Base-by-base conservation (phyloP, 2,329 filamentous ascomycete genomes). In the Paraphoma chrysanthemicola region DNA sequence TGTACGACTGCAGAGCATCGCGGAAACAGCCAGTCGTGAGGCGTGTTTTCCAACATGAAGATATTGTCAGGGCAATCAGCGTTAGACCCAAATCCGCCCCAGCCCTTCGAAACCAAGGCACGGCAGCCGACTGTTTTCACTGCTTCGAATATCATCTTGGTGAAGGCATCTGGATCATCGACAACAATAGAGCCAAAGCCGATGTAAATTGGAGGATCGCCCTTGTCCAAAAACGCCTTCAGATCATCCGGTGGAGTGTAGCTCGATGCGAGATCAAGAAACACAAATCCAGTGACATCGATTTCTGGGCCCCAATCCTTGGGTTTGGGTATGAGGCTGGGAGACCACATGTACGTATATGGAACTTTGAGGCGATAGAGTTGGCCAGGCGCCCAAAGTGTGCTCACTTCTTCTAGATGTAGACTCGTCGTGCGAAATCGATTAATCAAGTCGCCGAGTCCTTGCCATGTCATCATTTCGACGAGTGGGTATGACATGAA, bases 401-500 rank as follows among this genome's bases (percentile, higher is more conserved):
- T 91, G 36, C 88, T 90, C 1, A 94, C 86, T 0, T 90, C 88
- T 61, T 93, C 90, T 0, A 94, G 78, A 1, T 84, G 85, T 1
- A 94, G 79, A 0, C 87, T 91, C 52, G 88, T 86, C 5, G 86
- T 82, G 45, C 91, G 83, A 64, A 93, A 92, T 29, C 86, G 81
- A 68, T 94, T 94, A 62, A 94, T 85, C 29, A 94, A 78, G 71
- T 93, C 91, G 2, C 91, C 91, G 0, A 94, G 81, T 0, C 83
- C 81, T 64, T 82, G 81, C 81, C 81, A 83, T 16, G 80, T 83
- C 80, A 94, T 91, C 86, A 92, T 89, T 71, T 94, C 91, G 1
- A 94, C 90, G 36, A 94, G 77, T 0, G 90, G 88, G 70, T 93
- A 95, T 1, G 86, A 90, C 72, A 94, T 91, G 70, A 91, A 92